These are phyloP conservation scores for Pleurotus eryngii DNA, from an alignment of 768 basidiomycete genomes.

Conservation along the genomic window DNA sequence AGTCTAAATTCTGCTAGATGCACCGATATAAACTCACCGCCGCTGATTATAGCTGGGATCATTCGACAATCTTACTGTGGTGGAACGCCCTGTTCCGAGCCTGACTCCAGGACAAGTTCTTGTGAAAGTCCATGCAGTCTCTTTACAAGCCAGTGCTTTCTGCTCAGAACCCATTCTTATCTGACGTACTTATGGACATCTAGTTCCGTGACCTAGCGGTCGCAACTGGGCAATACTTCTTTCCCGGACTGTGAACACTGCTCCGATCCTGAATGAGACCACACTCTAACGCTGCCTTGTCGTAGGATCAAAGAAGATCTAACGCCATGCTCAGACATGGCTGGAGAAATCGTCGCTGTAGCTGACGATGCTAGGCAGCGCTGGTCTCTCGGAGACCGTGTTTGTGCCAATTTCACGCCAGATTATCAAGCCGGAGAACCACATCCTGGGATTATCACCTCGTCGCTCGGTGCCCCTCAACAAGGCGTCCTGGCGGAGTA, in stretches of 20 bases:
- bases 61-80: slow-evolving; percentile 8
- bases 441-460: slow-evolving; percentile 16
- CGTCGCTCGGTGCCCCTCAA: slow-evolving; percentile 31
- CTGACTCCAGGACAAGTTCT: slow-evolving; percentile 33
- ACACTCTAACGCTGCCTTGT: neutral
- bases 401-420: slow-evolving; percentile 34
- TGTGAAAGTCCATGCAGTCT: slow-evolving; percentile 38
- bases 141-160: slow-evolving; percentile 24
- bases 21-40: no score
- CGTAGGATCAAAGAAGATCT: neutral
- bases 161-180: neutral
- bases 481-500: slow-evolving; percentile 41
- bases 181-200: neutral
- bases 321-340: slow-evolving; percentile 26
- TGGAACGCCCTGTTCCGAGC: slow-evolving; percentile 9
- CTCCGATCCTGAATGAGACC: neutral
- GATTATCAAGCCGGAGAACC: slow-evolving; percentile 35
- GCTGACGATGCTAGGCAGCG: slow-evolving; percentile 15
- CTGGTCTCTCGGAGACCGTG: slow-evolving; percentile 39
- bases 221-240: slow-evolving; percentile 25
- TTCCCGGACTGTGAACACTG: slow-evolving; percentile 13
- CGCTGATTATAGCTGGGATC: neutral
- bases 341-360: slow-evolving; percentile 40
- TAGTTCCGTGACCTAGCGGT: slow-evolving; percentile 36
- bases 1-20: neutral